Conservation (phyloP, 2,329 filamentous ascomycete genomes). For the Curvularia sp. region DNA sequence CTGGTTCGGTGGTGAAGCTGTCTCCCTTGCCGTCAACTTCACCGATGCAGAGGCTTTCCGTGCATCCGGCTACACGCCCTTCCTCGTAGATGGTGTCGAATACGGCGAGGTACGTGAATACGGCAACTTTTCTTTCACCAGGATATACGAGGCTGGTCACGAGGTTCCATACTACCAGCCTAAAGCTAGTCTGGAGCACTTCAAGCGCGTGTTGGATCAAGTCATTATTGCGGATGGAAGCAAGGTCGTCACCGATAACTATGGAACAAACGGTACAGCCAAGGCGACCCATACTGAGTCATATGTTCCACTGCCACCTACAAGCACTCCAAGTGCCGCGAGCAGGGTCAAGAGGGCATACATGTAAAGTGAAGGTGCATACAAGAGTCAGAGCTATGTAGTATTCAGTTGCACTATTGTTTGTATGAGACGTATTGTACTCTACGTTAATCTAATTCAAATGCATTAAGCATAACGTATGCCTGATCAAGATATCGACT, state of each 20-base stretch:
- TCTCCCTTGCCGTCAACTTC: constrained; percentile 66
- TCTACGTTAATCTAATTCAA: neutral
- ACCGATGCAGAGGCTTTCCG: constrained; percentile 61
- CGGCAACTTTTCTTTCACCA: constrained; percentile 67
- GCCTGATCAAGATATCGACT: neutral
- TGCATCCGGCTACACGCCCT: constrained; percentile 74
- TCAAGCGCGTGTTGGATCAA: constrained; percentile 39
- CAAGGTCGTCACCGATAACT: constrained; percentile 35
- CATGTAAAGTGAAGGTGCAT: neutral
- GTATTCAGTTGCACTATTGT: neutral
- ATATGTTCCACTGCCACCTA: constrained; percentile 39
- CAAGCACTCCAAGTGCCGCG: constrained; percentile 20
- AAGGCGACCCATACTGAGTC: constrained; percentile 43
- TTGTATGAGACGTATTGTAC: neutral
- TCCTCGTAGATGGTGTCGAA: constrained; percentile 65
- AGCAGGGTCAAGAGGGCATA: constrained; percentile 5
- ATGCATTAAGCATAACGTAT: neutral
- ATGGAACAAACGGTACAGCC: constrained; percentile 43
- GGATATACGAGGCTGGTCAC: constrained; percentile 62
- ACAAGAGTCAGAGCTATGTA: neutral
- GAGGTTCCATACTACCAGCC: constrained; percentile 57
- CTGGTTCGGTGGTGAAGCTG: constrained; percentile 76
- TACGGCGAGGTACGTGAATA: constrained; percentile 76
- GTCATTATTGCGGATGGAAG: constrained; percentile 42
- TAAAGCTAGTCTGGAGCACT: constrained; percentile 40